Base-by-base conservation (phyloP, 1,284 basidiomycete genomes). In the Anthracocystis setariae region DNA sequence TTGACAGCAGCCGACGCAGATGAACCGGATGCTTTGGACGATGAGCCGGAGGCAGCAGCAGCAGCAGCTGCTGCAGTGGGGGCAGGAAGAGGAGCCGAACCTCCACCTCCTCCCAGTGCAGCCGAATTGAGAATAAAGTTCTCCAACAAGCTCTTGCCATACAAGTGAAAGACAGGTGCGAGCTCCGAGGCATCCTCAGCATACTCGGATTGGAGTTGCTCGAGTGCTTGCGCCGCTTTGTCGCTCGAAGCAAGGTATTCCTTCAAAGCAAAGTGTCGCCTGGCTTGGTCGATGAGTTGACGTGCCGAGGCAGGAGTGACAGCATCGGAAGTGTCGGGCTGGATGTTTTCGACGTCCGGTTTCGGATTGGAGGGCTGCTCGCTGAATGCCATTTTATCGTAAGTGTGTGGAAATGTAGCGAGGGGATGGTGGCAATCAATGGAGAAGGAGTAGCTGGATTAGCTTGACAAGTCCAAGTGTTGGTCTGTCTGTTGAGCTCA, bases 101-200 rank as follows among this genome's bases (percentile, higher is more conserved):
- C 68, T 8, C 74, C 69, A 27, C 74, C 74, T 2, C 73, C 73
- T 7, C 79, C 80, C 0, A 82, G 55, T 8, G 80, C 80, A 29
- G 77, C 77, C 24, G 79, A 79, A 20, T 72, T 76, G 50, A 70
- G 20, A 46, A 82, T 80, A 18, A 72, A 74, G 52, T 76, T 73
- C 40, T 81, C 79, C 3, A 82, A 69, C 37, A 82, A 50, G 20
- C 75, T 73, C 8, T 68, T 57, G n/a, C 80, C 80, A 55, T 82
- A 82, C 15, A 66, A 70, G 43, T 82, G 77, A 37, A 81, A 49
- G 8, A 82, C 47, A 18, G 80, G 80, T 3, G 79, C 80, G 0
- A 82, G 54, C 38, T 71, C 45, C 13, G 77, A 67, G 15, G 76
- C 66, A 37, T 82, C 74, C 46, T 81, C 79, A 2, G 55, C 71